These are phyloP conservation scores for Trichoderma cornu-damae DNA, from an alignment of 2,329 filamentous ascomycete genomes.

Conservation along the genomic window DNA sequence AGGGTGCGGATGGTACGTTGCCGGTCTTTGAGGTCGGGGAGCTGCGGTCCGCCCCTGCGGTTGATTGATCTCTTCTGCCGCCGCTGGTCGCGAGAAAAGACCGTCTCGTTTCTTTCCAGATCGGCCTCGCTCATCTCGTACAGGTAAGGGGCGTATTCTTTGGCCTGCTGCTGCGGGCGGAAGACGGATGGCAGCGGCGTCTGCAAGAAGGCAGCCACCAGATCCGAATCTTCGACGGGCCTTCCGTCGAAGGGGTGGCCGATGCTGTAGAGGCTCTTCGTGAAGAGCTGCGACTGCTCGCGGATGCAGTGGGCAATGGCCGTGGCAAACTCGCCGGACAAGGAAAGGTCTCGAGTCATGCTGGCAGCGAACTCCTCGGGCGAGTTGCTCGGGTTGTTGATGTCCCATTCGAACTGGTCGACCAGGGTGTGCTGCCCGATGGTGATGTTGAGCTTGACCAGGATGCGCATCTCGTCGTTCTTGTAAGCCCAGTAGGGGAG, in stretches of 20 bases:
- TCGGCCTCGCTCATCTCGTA: constrained; percentile 92
- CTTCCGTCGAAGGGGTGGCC: constrained; percentile 94
- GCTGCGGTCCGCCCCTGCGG: constrained; percentile 79
- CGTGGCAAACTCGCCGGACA: constrained; percentile 93
- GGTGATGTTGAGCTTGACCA: constrained; percentile 95
- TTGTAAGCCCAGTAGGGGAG: constrained; percentile 92
- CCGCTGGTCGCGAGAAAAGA: constrained; percentile 88
- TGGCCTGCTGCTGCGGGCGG: constrained; percentile 84
- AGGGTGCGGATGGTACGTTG: constrained; percentile 90
- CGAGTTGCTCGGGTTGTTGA: constrained; percentile 90
- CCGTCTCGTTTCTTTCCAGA: constrained; percentile 83
- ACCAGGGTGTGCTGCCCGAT: constrained; percentile 91
- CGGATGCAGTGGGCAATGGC: constrained; percentile 97
- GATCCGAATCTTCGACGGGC: constrained; percentile 85
- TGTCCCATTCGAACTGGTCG: constrained; percentile 98
- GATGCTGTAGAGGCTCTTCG: constrained; percentile 84
- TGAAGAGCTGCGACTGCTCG: constrained; percentile 92
- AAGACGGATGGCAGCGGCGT: constrained; percentile 80
- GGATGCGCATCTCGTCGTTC: constrained; percentile 96
- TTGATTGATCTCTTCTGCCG: constrained; percentile 95
- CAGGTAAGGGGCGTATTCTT: constrained; percentile 88
- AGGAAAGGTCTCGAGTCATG: constrained; percentile 84
- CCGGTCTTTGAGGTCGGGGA: constrained; percentile 94
- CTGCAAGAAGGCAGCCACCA: constrained; percentile 77
- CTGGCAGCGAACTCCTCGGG: constrained; percentile 88